Base-by-base conservation (phyloP, 2,329 filamentous ascomycete species). In the Hansfordia pulvinata region DNA sequence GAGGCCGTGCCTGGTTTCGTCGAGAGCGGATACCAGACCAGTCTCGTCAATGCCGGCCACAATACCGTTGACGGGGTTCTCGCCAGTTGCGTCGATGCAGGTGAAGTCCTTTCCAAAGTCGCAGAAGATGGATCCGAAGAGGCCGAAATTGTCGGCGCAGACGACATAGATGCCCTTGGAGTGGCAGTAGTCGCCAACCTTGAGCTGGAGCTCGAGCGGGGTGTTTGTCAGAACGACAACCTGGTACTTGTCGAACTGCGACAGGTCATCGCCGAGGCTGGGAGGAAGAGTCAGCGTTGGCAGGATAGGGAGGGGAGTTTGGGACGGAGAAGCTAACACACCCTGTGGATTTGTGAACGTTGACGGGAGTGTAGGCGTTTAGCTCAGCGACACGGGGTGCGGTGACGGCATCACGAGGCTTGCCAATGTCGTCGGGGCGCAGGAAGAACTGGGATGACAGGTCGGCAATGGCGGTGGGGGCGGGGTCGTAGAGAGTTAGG, bases 381-480 rank as follows among this genome's bases (percentile, higher is more conserved):
- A 98, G 69, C 56, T 98, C 90, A 21, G 85, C 82, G 16, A 98
- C 80, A 27, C 84, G 76, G 7, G 90, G 88, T 2, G 79, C 83
- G 2, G 88, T 93, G 29, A 84, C 80, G 39, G 75, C 65, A 37
- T 88, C 90, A 48, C 90, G 76, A 4, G 85, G 80, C 62, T 93
- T 93, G 44, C 90, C 90, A 28, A 96, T 77, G 50, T 98, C 90
- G 43, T 77, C 72, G 11, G 75, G 67, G 30, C 74, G 83, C 13
- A 98, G 73, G 67, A 98, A 98, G 67, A 98, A 98, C 54, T 98
- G 90, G 22, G 90, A 82, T 20, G 90, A 96, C 18, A 98, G 74
- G 49, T 98, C 90, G 42, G 83, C 69, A 41, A 94, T 79, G 40
- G 76, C 67, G 28, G 82, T 79, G 21, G 83, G 83, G 25, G 76